Conservation (phyloP, 768 basidiomycete species). For the Kwoniella botswanensis region DNA sequence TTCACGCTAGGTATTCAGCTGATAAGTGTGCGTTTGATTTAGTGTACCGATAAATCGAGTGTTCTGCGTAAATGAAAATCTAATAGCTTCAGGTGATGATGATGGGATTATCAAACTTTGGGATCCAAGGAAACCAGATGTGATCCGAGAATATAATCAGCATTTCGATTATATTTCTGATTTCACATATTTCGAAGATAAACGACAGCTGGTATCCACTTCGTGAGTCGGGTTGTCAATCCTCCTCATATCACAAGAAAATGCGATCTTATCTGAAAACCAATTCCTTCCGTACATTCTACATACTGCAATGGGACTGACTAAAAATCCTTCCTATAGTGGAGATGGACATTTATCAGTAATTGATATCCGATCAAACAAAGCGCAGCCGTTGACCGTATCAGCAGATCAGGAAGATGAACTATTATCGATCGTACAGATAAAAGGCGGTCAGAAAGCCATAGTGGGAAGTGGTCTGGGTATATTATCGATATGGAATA, state of each 20-base stretch:
- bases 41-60: slow-evolving; percentile 88
- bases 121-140: slow-evolving; percentile 76
- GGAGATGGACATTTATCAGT: slow-evolving; percentile 93
- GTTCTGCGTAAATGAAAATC: slow-evolving; percentile 69
- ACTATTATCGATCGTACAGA: slow-evolving; percentile 78
- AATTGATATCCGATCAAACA: slow-evolving; percentile 84
- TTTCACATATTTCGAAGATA: slow-evolving; percentile 82
- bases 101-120: slow-evolving; percentile 96
- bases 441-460: slow-evolving; percentile 82
- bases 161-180: slow-evolving; percentile 96
- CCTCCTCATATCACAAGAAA: neutral
- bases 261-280: neutral
- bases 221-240: slow-evolving; percentile 65
- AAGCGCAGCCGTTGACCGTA: slow-evolving; percentile 74
- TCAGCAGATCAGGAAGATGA: slow-evolving; percentile 98
- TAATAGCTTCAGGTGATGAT: slow-evolving; percentile 87
- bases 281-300: neutral
- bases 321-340: slow-evolving; percentile 60
- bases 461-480: slow-evolving; percentile 90
- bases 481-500: slow-evolving; percentile 86
- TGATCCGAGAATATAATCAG: slow-evolving; percentile 73
- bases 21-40: neutral
- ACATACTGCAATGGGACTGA: neutral
- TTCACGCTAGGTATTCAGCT: no score
- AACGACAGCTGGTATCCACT: slow-evolving; percentile 81